Evolutionary conservation across 768 basidiomycete genomes (phyloP).

Genomic region (Ramaria rubella): DNA sequence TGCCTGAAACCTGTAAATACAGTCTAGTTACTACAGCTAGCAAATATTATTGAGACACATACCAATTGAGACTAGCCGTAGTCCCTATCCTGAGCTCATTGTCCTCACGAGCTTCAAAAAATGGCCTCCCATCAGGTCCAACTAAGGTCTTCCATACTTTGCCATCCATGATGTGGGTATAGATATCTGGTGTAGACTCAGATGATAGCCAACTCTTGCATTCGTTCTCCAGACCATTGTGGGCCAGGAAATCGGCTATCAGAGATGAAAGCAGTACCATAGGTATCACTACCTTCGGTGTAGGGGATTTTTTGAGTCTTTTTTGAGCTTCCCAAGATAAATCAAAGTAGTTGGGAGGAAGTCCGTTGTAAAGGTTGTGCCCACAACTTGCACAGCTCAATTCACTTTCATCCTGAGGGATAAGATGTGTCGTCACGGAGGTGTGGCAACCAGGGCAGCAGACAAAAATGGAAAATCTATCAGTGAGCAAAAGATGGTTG

Average conservation of each 20-base stretch:
- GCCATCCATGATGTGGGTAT: constrained; percentile 26
- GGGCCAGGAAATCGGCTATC: background rate
- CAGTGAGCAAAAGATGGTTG: background rate
- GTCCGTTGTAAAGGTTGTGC: background rate
- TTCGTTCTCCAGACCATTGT: constrained; percentile 21
- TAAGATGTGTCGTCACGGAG: background rate
- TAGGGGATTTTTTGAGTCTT: background rate
- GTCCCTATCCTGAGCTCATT: constrained; percentile 27
- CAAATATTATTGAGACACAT: constrained; percentile 5
- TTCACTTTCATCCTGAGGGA: background rate
- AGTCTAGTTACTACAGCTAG: background rate
- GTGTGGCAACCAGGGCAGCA: background rate
- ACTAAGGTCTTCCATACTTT: constrained; percentile 18
- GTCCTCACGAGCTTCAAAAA: constrained; percentile 21
- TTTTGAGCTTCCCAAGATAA: background rate
- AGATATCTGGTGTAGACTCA: constrained; percentile 8
- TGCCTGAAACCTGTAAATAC: background rate
- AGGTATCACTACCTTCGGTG: no score
- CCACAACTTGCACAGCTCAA: background rate
- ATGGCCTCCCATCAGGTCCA: constrained; percentile 21
- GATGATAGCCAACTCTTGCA: constrained; percentile 16
- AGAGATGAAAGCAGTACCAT: background rate
- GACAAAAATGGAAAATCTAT: background rate
- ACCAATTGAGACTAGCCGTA: constrained; percentile 29
- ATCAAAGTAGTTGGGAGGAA: background rate